Conservation (phyloP, 2,329 filamentous ascomycete species). For the Calonectria honghensis region DNA sequence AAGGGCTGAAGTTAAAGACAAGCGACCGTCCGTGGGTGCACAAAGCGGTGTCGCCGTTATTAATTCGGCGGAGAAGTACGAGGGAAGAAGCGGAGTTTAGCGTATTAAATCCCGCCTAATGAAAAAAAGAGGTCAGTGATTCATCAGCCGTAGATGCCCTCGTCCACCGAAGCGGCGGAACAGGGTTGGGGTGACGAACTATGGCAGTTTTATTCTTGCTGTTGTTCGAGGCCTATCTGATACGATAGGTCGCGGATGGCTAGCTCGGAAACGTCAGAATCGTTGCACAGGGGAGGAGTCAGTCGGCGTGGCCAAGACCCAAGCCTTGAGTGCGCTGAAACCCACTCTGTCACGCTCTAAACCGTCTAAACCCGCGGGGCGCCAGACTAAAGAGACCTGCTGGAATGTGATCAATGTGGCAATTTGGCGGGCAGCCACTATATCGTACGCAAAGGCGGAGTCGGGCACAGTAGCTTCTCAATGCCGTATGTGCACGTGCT, state of each 20-base stretch:
- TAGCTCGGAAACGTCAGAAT: background rate
- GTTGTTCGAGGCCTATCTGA: background rate
- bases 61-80: slow-evolving; percentile 21
- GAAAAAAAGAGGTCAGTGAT: background rate
- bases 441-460: background rate
- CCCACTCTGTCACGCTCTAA: slow-evolving; percentile 5
- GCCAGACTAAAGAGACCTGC: background rate
- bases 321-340: background rate
- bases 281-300: background rate
- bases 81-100: slow-evolving; percentile 33
- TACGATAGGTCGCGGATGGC: background rate
- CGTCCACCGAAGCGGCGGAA: slow-evolving; percentile 17
- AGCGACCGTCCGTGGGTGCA: background rate
- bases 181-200: background rate
- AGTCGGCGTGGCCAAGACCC: background rate
- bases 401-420: slow-evolving; percentile 1
- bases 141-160: background rate
- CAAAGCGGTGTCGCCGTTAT: slow-evolving; percentile 14
- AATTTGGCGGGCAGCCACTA: background rate
- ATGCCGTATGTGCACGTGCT: slow-evolving; percentile 18
- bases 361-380: slow-evolving; percentile 9
- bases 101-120: slow-evolving; percentile 22
- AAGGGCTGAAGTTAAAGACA: slow-evolving; percentile 23
- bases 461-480: background rate
- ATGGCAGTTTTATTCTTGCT: background rate